Percentiles rank a stretch among this genome's conserved stretches.
These are phyloP conservation scores for Plasmodium gallinaceum DNA, from an alignment of 169 alveolate genomes.

Conservation along the genomic window DNA sequence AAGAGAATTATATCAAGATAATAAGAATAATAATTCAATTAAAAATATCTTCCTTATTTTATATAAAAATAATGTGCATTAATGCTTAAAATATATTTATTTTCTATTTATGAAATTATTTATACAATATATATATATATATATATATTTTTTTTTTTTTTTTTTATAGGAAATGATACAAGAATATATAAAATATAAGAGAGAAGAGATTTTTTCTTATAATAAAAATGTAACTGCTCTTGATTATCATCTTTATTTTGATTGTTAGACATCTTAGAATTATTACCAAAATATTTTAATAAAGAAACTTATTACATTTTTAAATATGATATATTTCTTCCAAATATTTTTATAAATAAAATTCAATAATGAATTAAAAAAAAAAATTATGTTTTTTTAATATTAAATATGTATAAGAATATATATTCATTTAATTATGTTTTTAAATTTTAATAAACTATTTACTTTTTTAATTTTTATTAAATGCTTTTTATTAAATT, in stretches of 20 bases:
- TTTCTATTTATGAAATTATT: background rate
- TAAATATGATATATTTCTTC: background rate
- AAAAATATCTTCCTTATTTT: no score
- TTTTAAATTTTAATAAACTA: no score
- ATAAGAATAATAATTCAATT: no score
- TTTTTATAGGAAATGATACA: conserved; percentile 60
- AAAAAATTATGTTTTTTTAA: background rate
- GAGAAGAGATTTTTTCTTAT: conserved; percentile 48
- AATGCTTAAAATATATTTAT: no score
- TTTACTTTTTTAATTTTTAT: no score
- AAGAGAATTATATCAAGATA: no score
- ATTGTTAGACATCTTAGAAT: conserved; percentile 21
- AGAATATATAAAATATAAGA: conserved; percentile 64
- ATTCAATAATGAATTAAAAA: background rate
- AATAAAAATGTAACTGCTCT: conserved; percentile 25
- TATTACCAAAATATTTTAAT: background rate
- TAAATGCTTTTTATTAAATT: no score
- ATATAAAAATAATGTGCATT: no score
- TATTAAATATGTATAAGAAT: background rate
- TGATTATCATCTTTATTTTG: conserved; percentile 55
- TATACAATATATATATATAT: background rate
- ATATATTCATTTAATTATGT: no score
- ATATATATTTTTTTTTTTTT: conserved; percentile 5
- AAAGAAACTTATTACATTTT: background rate
- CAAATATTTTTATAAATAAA: background rate